Base-by-base conservation (phyloP, 2,329 filamentous ascomycete genomes). In the Alternaria hordeiaustralica region DNA sequence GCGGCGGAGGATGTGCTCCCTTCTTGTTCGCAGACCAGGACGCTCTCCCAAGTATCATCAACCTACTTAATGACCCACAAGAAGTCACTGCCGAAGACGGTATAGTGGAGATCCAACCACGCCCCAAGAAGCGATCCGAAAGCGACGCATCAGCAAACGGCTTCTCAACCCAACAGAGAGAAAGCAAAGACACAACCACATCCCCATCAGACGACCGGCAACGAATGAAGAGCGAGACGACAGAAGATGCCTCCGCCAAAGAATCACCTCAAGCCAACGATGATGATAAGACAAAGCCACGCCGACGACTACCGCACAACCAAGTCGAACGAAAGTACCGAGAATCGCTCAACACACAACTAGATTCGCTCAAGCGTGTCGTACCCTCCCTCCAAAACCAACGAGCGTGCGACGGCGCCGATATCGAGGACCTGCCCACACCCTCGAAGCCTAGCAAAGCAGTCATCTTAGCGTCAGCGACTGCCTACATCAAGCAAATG, bases 281-380 rank as follows among this genome's bases (percentile, higher is more conserved):
- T 2, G 73, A 74, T 2, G 70, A 70, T 3, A 80, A 79, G 60
- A 68, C 74, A 18, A 80, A 80, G 60, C 68, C 73, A 11, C 76
- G 76, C 30, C 73, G 76, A 25, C 75, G 80, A 44, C 63, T 80
- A 18, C 80, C 80, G 11, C 82, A 84, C 73, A 83, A 83, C 56
- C 80, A 83, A 64, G 81, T 84, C 57, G 82, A 84, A 65, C 80
- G 81, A 50, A 81, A 82, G 60, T 84, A 84, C 68, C 81, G 82
- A 56, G 81, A 83, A 55, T 82, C 81, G 5, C 77, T 84, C 53
- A 83, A 83, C 71, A 80, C 81, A 1, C 81, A 83, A 61, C 78
- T 83, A 50, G 82, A 84, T 15, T 80, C 80, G 0, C 74, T 84
- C 8, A 77, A 78, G 36, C 65, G 75, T 43, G 75, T 81, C 3